Conservation (phyloP, 345 rosid genomes). For the Abelmoschus esculentus region DNA sequence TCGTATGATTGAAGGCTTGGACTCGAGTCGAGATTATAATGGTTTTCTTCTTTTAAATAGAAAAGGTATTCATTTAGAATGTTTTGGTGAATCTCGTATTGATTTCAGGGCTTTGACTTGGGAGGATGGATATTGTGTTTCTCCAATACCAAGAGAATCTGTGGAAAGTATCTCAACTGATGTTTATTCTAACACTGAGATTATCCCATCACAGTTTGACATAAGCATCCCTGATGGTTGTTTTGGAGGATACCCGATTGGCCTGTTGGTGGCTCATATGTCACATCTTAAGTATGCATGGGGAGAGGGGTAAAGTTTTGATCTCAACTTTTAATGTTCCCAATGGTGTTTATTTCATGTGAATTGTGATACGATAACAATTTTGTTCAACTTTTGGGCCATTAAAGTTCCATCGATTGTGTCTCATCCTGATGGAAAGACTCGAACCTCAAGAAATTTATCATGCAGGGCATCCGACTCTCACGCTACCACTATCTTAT, state of each 20-base stretch:
- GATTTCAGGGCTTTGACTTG: conserved; percentile 45
- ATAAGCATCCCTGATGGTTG: conserved; percentile 5
- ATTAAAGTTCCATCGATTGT: neutral
- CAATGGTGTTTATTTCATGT: neutral
- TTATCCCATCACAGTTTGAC: conserved; percentile 17
- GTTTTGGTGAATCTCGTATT: neutral
- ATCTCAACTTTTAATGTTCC: conserved; percentile 9
- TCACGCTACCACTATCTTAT: neutral
- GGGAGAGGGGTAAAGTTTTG: conserved; percentile 49
- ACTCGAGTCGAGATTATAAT: no score
- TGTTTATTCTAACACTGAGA: conserved; percentile 14
- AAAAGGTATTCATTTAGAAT: neutral
- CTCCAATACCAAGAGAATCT: conserved; percentile 27
- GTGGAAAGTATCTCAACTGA: conserved; percentile 12
- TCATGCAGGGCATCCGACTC: neutral
- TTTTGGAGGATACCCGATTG: conserved; percentile 27
- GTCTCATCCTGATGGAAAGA: neutral
- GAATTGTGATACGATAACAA: neutral
- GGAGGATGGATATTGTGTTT: conserved; percentile 50
- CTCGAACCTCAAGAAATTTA: neutral
- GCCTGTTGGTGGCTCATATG: conserved; percentile 31
- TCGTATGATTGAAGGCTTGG: neutral
- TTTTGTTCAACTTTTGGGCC: neutral
- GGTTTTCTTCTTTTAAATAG: neutral
- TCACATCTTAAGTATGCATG: conserved; percentile 28